These are phyloP conservation scores for Panaeolus papilionaceus DNA, from an alignment of 768 basidiomycete species.

Conservation along the genomic window DNA sequence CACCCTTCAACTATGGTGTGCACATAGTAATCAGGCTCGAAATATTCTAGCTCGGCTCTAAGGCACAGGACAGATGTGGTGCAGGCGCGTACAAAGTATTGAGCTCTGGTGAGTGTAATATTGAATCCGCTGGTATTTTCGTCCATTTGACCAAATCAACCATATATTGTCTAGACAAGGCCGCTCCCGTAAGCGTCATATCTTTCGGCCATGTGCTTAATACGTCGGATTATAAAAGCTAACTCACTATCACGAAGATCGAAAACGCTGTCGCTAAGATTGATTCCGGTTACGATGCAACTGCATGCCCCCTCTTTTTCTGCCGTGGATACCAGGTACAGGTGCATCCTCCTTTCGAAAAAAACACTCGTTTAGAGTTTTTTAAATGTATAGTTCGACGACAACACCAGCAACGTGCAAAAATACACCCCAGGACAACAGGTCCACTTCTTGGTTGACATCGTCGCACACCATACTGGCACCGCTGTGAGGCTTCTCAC, in stretches of 20 bases:
- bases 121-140: neutral
- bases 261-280: constrained; percentile 37
- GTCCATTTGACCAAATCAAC: neutral
- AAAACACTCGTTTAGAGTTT: neutral
- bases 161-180: constrained; percentile 27
- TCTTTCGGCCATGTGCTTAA: neutral
- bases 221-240: neutral
- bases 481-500: constrained; percentile 33
- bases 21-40: neutral
- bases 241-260: constrained; percentile 29
- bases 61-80: constrained; percentile 39
- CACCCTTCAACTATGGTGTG: neutral
- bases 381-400: constrained; percentile 30
- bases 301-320: constrained; percentile 41
- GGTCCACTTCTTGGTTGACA: constrained; percentile 38
- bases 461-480: constrained; percentile 43
- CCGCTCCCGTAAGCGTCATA: constrained; percentile 35
- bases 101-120: constrained; percentile 27
- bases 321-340: constrained; percentile 39
- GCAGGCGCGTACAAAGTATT: constrained; percentile 34
- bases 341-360: neutral
- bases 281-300: constrained; percentile 37
- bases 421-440: constrained; percentile 34
- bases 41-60: constrained; percentile 33
- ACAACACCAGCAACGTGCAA: constrained; percentile 37